Base-by-base conservation (phyloP, 2,329 filamentous ascomycete species). In the Exophiala xenobiotica region DNA sequence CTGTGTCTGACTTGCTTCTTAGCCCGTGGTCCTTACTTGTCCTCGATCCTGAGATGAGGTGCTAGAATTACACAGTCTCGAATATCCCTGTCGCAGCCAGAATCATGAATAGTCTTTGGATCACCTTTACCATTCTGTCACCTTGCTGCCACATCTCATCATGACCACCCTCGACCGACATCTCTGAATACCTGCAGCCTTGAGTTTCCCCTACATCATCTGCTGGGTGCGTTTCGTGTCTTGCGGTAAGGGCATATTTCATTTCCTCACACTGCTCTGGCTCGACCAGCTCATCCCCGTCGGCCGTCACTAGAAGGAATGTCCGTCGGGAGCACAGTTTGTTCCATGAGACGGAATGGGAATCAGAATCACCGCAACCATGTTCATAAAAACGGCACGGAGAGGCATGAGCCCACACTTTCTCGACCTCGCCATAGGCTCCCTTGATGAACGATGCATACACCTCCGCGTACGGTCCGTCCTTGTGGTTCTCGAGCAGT, bases 81-180 rank as follows among this genome's bases (percentile, higher is more conserved):
- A 33, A 8, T 39, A 39, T 20, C 37, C 7, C n/a, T 8, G 11
- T 9, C 18, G 11, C 31, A 9, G 31, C 6, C 12, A 40, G 38
- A 24, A 46, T 16, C 19, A 24, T 26, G 19, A 40, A 3, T 8
- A 26, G 14, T 31, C 26, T 39, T 14, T 47, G 19, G 19, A 47
- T 39, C 9, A 20, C 45, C 7, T 5, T 12, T 18, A 40, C 33
- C 33, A 47, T 47, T 24, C 23, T 33, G 22, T 47, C 33, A 38
- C 45, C 45, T 7, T 27, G 24, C 16, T 18, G 33, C 45, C 45
- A 47, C 45, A 47, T 47, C 14, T 47, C 45, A 20, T 47, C 45
- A 37, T 47, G 45, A 27, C 45, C 45, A 12, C 45, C 45, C 14
- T 24, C 8, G 2, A 47, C 45, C 12, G 14, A 19, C 33, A 47